Conservation (phyloP, 164 flowering plant species). For the Magnolia officinalis region DNA sequence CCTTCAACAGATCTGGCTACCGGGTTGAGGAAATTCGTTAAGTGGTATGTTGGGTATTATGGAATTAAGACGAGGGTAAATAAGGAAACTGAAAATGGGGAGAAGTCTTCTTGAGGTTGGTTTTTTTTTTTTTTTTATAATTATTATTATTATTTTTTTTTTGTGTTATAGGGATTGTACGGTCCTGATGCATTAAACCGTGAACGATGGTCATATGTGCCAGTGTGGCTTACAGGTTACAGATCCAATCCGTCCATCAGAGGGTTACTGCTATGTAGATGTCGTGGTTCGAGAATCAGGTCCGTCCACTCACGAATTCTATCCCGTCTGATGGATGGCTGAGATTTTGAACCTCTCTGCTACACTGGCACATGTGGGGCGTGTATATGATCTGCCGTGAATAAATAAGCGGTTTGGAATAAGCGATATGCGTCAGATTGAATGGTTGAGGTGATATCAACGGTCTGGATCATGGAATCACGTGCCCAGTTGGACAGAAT, state of each 20-base stretch:
- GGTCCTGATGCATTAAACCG: background rate
- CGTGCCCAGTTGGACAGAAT: no score
- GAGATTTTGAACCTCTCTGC: no score
- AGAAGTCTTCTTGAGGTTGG: background rate
- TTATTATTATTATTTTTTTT: no score
- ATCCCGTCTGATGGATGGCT: no score
- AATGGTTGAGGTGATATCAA: background rate
- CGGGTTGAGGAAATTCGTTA: constrained; percentile 85
- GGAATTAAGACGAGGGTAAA: constrained; percentile 71
- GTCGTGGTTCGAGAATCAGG: no score
- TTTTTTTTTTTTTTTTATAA: no score
- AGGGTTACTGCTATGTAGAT: no score
- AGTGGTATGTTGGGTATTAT: constrained; percentile 89
- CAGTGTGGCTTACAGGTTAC: no score
- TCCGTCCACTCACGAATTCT: no score
- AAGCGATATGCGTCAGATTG: background rate
- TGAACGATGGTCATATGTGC: background rate
- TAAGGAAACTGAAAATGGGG: constrained; percentile 22
- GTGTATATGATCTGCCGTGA: no score
- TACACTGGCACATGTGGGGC: no score
- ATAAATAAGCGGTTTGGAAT: background rate
- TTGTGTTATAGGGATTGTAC: background rate
- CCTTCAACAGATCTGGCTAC: constrained; percentile 78
- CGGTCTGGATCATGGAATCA: background rate
- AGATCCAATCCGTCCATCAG: no score